Conservation (phyloP, 208 protist genomes). For the Leishmania gerbilli region DNA sequence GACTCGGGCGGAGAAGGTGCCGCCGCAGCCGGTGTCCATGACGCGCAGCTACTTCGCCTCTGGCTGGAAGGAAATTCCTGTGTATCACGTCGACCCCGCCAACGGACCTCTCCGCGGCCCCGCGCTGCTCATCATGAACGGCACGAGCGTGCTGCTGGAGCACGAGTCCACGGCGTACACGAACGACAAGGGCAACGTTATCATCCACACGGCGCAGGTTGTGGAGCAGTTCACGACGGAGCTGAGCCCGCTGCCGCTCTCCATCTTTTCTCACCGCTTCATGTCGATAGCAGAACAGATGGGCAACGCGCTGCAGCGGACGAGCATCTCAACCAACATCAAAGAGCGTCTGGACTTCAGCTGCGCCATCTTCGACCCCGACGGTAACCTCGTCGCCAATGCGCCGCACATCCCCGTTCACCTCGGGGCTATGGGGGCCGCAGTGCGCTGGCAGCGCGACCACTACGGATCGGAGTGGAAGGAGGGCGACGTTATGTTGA, state of each 20-base stretch:
- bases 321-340: constrained; percentile 96
- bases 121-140: constrained; percentile 91
- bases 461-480: constrained; percentile 63
- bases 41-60: constrained; percentile 43
- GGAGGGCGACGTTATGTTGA: constrained; percentile 92
- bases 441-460: constrained; percentile 86
- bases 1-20: constrained; percentile 18
- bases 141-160: constrained; percentile 93
- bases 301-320: constrained; percentile 95
- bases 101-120: constrained; percentile 79
- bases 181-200: constrained; percentile 78
- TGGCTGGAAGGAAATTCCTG: constrained; percentile 59
- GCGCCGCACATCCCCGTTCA: constrained; percentile 97
- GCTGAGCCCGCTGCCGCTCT: constrained; percentile 85
- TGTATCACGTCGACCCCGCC: constrained; percentile 54
- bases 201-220: constrained; percentile 57
- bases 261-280: constrained; percentile 95
- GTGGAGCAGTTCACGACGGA: constrained; percentile 52
- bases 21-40: constrained; percentile 25
- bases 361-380: constrained; percentile 87
- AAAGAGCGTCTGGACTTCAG: constrained; percentile 95
- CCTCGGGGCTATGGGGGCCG: constrained; percentile 94
- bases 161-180: constrained; percentile 74
- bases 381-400: constrained; percentile 95
- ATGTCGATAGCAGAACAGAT: constrained; percentile 98